These are phyloP conservation scores for Tremella yokohamensis DNA, from an alignment of 768 basidiomycete species.

Conservation along the genomic window DNA sequence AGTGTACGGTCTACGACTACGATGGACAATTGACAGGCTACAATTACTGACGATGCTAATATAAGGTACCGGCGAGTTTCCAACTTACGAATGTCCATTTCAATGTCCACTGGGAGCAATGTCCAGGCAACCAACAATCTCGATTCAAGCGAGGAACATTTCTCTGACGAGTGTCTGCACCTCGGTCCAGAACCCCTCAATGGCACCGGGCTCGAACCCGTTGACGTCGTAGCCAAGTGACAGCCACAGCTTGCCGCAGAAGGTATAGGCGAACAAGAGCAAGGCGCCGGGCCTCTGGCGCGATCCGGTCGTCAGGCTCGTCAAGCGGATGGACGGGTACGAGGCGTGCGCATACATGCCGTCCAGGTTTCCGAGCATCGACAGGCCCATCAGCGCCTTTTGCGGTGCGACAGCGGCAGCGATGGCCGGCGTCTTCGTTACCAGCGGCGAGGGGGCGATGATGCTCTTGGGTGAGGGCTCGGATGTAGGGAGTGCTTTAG, in stretches of 20 bases:
- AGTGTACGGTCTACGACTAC: too few relatives aligned
- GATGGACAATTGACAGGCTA: too few relatives aligned
- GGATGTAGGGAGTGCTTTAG: background rate
- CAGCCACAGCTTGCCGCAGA: conserved; percentile 67
- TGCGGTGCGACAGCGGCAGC: conserved; percentile 59
- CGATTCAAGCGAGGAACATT: conserved; percentile 53
- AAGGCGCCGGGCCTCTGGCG: conserved; percentile 74
- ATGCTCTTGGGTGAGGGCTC: background rate
- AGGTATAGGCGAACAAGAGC: conserved; percentile 66
- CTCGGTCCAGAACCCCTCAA: conserved; percentile 67
- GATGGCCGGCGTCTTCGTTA: conserved; percentile 49
- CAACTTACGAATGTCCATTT: too few relatives aligned
- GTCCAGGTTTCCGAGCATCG: conserved; percentile 79
- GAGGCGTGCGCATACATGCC: conserved; percentile 68
- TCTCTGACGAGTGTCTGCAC: conserved; percentile 60
- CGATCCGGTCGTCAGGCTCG: conserved; percentile 76
- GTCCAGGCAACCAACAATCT: too few relatives aligned
- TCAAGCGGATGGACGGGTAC: conserved; percentile 61
- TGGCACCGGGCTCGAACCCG: conserved; percentile 63
- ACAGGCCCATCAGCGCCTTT: conserved; percentile 63
- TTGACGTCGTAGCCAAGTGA: conserved; percentile 76
- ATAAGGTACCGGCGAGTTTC: too few relatives aligned
- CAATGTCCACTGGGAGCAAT: too few relatives aligned
- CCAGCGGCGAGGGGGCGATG: background rate
- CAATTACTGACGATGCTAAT: too few relatives aligned